Conservation (phyloP, 2,329 filamentous ascomycete species). For the Talaromyces albobiverticillius region DNA sequence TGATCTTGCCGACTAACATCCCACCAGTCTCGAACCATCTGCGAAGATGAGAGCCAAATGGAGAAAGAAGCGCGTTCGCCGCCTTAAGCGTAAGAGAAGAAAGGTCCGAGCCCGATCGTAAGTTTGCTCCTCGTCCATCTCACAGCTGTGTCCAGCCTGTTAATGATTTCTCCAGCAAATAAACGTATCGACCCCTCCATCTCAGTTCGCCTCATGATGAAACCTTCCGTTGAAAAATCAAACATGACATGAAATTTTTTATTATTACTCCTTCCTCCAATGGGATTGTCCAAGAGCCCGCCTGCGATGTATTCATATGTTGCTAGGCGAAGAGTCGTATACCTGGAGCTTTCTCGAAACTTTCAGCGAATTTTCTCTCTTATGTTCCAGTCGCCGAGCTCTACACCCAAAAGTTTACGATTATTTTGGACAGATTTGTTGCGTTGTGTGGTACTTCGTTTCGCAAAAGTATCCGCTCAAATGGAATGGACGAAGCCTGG, state of each 20-base stretch:
- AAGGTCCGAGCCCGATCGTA: slow-evolving; percentile 98
- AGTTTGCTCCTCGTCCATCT: slow-evolving; percentile 40
- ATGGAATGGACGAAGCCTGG: slow-evolving; percentile 13
- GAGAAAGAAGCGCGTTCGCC: slow-evolving; percentile 99
- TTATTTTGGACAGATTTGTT: slow-evolving; percentile 20
- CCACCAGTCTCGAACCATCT: slow-evolving; percentile 32
- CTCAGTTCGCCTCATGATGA: slow-evolving; percentile 44
- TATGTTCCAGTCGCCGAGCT: slow-evolving; percentile 15
- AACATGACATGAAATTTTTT: slow-evolving; percentile 31
- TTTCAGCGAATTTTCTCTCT: slow-evolving; percentile 7
- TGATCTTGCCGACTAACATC: background rate
- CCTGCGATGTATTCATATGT: background rate
- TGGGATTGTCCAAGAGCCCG: slow-evolving; percentile 13
- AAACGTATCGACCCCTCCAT: slow-evolving; percentile 61
- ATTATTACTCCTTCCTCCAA: slow-evolving; percentile 6
- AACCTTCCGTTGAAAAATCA: slow-evolving; percentile 35
- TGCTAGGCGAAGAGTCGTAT: slow-evolving; percentile 9
- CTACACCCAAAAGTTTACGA: slow-evolving; percentile 16
- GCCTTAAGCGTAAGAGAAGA: slow-evolving; percentile 99
- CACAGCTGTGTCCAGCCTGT: background rate
- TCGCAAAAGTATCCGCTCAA: slow-evolving; percentile 9
- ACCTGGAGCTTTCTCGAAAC: slow-evolving; percentile 14
- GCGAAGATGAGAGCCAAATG: slow-evolving; percentile 87
- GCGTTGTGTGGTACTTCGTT: slow-evolving; percentile 1
- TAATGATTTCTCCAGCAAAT: slow-evolving; percentile 53